A percentile compares a stretch with the other conserved stretches of the same genome.
phyloP scores from a whole-genome alignment of 306 rosid species.

The Quercus wislizeni region DNA sequence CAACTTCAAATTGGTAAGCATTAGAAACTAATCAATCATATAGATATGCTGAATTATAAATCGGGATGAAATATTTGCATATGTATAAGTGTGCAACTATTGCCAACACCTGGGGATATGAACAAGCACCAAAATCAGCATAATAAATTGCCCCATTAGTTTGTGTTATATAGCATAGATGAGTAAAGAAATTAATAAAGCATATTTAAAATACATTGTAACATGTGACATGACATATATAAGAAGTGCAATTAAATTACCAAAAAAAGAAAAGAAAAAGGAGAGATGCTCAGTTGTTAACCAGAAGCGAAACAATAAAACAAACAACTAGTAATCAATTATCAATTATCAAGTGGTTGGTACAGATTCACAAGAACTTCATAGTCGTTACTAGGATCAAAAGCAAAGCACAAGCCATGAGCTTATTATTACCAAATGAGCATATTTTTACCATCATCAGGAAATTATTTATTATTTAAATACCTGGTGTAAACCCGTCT shows the following conservation, averaged over 20 bases:
- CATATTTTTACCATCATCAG: conserved; percentile 3
- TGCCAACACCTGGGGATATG: neutral
- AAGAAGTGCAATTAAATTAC: neutral
- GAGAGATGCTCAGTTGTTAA: too few relatives aligned
- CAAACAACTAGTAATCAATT: conserved; percentile 1
- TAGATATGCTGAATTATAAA: neutral
- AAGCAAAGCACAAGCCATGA: conserved; percentile 15
- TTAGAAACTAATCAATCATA: neutral
- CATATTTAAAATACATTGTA: neutral
- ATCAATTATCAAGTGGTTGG: neutral
- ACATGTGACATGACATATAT: neutral
- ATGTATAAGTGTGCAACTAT: neutral
- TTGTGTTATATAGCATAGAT: neutral
- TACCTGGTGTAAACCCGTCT: conserved; percentile 95
- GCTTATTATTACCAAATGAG: neutral
- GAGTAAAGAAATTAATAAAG: neutral
- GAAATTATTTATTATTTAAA: conserved; percentile 1
- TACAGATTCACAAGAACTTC: conserved; percentile 2
- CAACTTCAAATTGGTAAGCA: neutral
- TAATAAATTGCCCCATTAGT: neutral
- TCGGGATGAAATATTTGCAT: neutral
- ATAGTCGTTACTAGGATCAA: conserved; percentile 1
- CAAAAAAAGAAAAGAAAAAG: neutral
- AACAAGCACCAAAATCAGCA: neutral
- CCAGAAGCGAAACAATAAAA: neutral